phyloP scores from a whole-genome alignment of 176 grass and related monocot genomes.

The Cenchrus americanus region DNA sequence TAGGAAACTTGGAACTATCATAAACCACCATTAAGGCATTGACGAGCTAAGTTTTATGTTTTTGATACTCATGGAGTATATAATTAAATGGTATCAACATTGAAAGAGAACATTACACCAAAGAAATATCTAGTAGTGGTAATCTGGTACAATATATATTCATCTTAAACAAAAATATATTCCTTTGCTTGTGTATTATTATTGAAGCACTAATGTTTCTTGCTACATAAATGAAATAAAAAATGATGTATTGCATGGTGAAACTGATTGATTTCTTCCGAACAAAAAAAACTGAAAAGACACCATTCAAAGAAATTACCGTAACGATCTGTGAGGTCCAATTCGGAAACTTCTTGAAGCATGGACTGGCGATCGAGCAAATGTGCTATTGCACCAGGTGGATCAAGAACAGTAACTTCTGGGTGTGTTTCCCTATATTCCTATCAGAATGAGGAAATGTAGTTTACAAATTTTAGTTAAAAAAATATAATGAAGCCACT shows the following conservation, averaged over 20 bases:
- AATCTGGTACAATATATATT: background rate
- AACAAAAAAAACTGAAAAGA: constrained; percentile 18
- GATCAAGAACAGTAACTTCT: constrained; percentile 96
- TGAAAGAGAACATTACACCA: background rate
- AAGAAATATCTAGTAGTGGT: background rate
- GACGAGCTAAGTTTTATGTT: background rate
- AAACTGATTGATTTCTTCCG: constrained; percentile 17
- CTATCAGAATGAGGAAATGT: constrained; percentile 43
- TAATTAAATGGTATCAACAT: background rate
- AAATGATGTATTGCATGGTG: background rate
- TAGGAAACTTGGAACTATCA: background rate
- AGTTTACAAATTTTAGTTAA: background rate
- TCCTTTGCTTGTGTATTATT: constrained; percentile 11
- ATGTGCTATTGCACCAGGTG: constrained; percentile 89
- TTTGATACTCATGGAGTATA: background rate
- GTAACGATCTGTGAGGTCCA: constrained; percentile 76
- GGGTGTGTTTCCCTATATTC: constrained; percentile 82
- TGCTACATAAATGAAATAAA: background rate
- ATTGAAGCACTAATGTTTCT: background rate
- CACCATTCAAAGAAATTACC: constrained; percentile 64
- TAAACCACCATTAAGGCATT: background rate
- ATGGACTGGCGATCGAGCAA: constrained; percentile 89
- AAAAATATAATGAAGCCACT: background rate
- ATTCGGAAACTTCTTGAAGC: constrained; percentile 90
- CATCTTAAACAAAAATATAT: background rate